Conservation (phyloP, 208 protist genomes). For the Crithidia mellificae region DNA sequence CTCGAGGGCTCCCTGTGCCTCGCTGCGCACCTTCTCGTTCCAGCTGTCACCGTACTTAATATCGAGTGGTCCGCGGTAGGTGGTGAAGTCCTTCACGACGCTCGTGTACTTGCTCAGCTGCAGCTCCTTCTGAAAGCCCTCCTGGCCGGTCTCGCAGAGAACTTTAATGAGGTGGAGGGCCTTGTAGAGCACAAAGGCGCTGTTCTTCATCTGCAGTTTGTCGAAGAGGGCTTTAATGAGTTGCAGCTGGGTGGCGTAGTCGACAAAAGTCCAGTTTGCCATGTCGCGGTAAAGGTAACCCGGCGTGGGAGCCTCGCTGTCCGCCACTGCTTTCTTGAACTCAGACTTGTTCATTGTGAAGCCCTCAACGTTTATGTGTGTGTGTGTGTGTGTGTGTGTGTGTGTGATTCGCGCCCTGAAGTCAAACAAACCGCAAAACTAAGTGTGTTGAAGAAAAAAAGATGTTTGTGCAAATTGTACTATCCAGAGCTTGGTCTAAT, state of each 20-base stretch:
- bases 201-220: constrained; percentile 34
- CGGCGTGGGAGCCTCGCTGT: constrained; percentile 54
- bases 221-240: constrained; percentile 49
- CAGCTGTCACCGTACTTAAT: constrained; percentile 48
- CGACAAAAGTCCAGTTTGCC: constrained; percentile 49
- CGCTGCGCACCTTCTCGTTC: constrained; percentile 65
- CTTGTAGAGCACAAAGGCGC: constrained; percentile 60
- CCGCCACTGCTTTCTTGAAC: constrained; percentile 48
- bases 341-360: constrained; percentile 56
- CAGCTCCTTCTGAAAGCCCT: constrained; percentile 68
- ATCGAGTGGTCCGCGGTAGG: constrained; percentile 50
- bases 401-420: too few relatives aligned
- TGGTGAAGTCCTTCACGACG: constrained; percentile 40
- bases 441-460: too few relatives aligned
- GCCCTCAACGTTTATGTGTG: too few relatives aligned
- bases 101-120: constrained; percentile 36
- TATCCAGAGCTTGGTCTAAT: too few relatives aligned
- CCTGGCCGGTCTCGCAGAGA: constrained; percentile 62
- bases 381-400: too few relatives aligned
- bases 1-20: constrained; percentile 53
- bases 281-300: constrained; percentile 62
- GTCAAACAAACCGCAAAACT: too few relatives aligned
- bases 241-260: constrained; percentile 44
- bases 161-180: constrained; percentile 63
- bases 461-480: too few relatives aligned